Conservation (phyloP, 139 green algal genomes). For the Limnomonas spitsbergensis region DNA sequence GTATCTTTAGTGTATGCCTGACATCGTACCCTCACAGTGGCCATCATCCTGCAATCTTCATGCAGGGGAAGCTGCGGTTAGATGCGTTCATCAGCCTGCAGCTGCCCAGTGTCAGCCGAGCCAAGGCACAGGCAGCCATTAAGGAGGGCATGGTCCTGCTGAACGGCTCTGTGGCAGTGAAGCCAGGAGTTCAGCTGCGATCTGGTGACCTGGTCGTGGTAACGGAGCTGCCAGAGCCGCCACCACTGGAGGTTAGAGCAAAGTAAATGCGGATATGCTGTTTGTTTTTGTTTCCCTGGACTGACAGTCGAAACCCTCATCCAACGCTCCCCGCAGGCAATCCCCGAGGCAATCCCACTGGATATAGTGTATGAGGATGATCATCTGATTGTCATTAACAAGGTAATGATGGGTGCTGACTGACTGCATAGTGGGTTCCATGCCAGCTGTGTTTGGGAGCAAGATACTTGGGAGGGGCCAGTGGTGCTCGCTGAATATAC, state of each 20-base stretch:
- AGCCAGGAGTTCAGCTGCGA: conserved; percentile 46
- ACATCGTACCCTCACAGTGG: too few species aligned
- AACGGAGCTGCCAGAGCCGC: background rate
- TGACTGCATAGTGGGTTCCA: too few species aligned
- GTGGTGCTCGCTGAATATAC: too few species aligned
- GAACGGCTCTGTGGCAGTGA: conserved; percentile 52
- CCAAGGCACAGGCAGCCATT: conserved; percentile 63
- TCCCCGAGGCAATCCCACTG: conserved; percentile 79
- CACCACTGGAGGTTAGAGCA: conserved; percentile 1
- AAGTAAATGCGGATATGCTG: too few species aligned
- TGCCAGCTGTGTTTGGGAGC: too few species aligned
- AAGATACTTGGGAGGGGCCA: too few species aligned
- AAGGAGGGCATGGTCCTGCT: conserved; percentile 58
- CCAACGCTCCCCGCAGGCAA: conserved; percentile 34
- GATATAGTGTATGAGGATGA: conserved; percentile 91
- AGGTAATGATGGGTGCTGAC: conserved; percentile 46
- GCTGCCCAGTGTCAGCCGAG: conserved; percentile 33
- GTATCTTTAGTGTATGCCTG: too few species aligned
- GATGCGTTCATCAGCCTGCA: conserved; percentile 6
- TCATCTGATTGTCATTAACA: conserved; percentile 91
- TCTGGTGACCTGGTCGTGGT: conserved; percentile 64
- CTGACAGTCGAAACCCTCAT: background rate
- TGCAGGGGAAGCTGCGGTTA: background rate
- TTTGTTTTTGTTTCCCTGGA: too few species aligned
- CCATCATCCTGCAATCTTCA: too few species aligned